phyloP scores from a whole-genome alignment of 352 stramenopile genomes.

The Elongisporangium anandrum region DNA sequence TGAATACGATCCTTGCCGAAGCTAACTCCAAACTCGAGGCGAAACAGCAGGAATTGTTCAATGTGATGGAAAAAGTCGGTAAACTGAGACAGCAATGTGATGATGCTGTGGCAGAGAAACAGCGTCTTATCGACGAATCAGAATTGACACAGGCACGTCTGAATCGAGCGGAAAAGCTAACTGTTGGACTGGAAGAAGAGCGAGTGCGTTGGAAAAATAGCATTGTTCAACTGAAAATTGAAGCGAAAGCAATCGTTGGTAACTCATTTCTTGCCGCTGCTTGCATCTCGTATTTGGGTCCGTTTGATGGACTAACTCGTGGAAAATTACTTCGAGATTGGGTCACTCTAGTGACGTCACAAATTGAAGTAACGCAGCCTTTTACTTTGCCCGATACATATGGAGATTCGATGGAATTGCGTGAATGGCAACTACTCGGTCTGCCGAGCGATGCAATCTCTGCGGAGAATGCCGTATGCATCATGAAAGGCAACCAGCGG shows the following conservation, averaged over 20 bases:
- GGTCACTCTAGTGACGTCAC: conserved; percentile 13
- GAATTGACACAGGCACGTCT: conserved; percentile 54
- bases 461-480: conserved; percentile 89
- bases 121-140: conserved; percentile 56
- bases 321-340: conserved; percentile 26
- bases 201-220: conserved; percentile 61
- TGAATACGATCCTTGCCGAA: conserved; percentile 66
- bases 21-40: conserved; percentile 64
- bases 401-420: conserved; percentile 79
- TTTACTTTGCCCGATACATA: conserved; percentile 69
- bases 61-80: conserved; percentile 48
- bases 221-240: conserved; percentile 48
- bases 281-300: conserved; percentile 53
- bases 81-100: conserved; percentile 63
- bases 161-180: conserved; percentile 59
- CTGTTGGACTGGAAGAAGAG: conserved; percentile 60
- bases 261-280: conserved; percentile 65
- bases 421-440: conserved; percentile 84
- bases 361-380: conserved; percentile 26
- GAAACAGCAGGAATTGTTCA: conserved; percentile 64
- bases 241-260: conserved; percentile 42
- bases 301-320: conserved; percentile 54
- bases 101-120: conserved; percentile 54
- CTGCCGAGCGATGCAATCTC: conserved; percentile 88
- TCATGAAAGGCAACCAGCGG: conserved; percentile 76